Conservation (phyloP, 1,284 basidiomycete genomes). For the Pterulicium gracile region DNA sequence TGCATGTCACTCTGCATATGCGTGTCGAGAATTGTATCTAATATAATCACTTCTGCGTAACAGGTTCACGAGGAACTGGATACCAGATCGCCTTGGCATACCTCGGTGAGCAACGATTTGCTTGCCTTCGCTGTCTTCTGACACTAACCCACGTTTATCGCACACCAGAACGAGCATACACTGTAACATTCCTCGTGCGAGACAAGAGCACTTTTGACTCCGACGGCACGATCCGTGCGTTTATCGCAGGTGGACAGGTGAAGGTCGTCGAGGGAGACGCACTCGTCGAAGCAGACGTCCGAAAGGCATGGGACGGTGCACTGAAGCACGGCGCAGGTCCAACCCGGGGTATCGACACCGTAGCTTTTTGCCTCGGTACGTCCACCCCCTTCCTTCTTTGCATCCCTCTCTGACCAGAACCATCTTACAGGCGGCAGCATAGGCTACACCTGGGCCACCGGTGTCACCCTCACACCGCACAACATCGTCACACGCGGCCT, state of each 20-base stretch:
- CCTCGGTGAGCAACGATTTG: not conserved
- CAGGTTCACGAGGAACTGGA: not conserved
- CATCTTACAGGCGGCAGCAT: not conserved
- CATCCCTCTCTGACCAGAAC: not conserved
- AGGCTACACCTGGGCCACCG: not conserved
- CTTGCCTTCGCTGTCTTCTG: not conserved
- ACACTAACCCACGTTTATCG: not conserved
- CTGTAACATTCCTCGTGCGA: not conserved
- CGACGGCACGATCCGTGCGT: not conserved
- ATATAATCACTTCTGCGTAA: no score
- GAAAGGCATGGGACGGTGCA: not conserved
- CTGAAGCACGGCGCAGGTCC: not conserved
- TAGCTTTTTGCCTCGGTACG: not conserved
- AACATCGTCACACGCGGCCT: not conserved
- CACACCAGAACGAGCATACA: not conserved
- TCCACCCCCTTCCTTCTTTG: not conserved
- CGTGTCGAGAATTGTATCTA: not conserved
- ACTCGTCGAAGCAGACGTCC: not conserved
- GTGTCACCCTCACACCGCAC: not conserved
- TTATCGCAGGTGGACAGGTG: not conserved
- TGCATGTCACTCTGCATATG: not conserved
- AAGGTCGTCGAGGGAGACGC: not conserved
- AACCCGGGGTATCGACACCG: not conserved
- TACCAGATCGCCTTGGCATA: not conserved
- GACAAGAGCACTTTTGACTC: not conserved